phyloP scores from a whole-genome alignment of 208 protist species.

The Leishmania major region DNA sequence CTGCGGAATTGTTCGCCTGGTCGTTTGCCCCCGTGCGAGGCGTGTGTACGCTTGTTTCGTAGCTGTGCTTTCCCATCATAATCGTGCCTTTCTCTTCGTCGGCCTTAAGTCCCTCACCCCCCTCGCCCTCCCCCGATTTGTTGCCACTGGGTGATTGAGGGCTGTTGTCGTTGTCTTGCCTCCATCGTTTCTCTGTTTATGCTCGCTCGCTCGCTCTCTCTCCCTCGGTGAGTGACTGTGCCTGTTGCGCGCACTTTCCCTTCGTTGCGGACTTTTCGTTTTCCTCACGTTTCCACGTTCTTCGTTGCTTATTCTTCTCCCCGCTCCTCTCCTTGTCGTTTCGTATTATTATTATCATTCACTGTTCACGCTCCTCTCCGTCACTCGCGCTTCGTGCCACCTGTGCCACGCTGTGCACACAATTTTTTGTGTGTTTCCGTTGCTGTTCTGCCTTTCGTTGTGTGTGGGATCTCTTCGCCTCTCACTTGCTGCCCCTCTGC shows the following conservation, averaged over 20 bases:
- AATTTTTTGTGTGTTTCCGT: not conserved
- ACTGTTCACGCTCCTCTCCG: not conserved
- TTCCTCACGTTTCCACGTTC: not conserved
- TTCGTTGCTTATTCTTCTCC: conserved; percentile 19
- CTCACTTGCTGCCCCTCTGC: not conserved
- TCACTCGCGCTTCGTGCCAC: not conserved
- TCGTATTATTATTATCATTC: conserved; percentile 7
- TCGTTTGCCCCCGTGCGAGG: not conserved
- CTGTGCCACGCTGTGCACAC: not conserved
- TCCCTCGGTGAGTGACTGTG: not conserved
- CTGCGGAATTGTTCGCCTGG: not conserved
- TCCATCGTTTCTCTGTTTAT: not conserved
- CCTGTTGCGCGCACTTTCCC: not conserved
- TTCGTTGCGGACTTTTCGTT: conserved; percentile 3
- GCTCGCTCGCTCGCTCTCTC: not conserved
- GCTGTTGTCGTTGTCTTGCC: not conserved
- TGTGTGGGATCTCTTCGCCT: not conserved
- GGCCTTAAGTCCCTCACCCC: not conserved
- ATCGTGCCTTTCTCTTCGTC: not conserved
- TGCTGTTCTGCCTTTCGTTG: not conserved
- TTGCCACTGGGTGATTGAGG: not conserved
- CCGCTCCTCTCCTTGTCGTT: conserved; percentile 1
- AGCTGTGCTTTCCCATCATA: not conserved
- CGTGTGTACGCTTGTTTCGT: not conserved
- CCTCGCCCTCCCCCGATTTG: not conserved